Evolutionary conservation across 73 alveolate genomes (phyloP).

Genomic region (Paramecium sonneborni): DNA sequence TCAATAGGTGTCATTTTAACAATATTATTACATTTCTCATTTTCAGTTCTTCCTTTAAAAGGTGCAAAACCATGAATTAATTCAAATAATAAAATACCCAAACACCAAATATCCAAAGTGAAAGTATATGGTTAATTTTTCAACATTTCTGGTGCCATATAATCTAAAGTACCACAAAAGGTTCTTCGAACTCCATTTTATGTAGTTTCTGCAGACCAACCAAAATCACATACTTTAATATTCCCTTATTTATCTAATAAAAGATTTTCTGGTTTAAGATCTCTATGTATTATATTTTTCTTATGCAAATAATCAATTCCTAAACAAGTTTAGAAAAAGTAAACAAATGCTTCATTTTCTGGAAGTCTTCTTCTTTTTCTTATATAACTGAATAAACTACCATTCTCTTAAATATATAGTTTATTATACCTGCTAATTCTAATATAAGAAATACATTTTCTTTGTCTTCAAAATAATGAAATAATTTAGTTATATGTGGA

Average conservation of each 20-base stretch:
- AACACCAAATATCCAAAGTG: constrained; percentile 90
- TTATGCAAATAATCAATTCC: constrained; percentile 71
- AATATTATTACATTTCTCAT: constrained; percentile 70
- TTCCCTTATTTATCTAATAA: constrained; percentile 76
- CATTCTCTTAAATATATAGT: constrained; percentile 58
- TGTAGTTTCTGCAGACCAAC: constrained; percentile 81
- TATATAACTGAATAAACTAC: constrained; percentile 63
- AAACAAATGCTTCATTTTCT: constrained; percentile 71
- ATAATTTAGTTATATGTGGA: constrained; percentile 86
- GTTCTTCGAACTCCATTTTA: constrained; percentile 73
- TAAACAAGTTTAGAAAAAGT: constrained; percentile 68
- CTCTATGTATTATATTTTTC: constrained; percentile 70
- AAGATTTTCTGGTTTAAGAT: constrained; percentile 84
- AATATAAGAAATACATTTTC: constrained; percentile 82
- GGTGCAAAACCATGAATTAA: constrained; percentile 92
- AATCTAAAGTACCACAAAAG: constrained; percentile 84
- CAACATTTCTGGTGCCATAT: constrained; percentile 92
- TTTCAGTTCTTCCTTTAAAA: constrained; percentile 58
- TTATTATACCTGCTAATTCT: constrained; percentile 72
- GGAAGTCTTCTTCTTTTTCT: constrained; percentile 59
- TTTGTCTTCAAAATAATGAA: constrained; percentile 89
- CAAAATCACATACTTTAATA: constrained; percentile 91
- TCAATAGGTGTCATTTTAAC: constrained; percentile 69
- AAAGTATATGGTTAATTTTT: constrained; percentile 78
- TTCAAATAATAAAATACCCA: constrained; percentile 94